A percentile compares a stretch with the other conserved stretches of the same genome.
Conservation (phyloP, 441 rosid genomes). For the Erysimum cheiri region DNA sequence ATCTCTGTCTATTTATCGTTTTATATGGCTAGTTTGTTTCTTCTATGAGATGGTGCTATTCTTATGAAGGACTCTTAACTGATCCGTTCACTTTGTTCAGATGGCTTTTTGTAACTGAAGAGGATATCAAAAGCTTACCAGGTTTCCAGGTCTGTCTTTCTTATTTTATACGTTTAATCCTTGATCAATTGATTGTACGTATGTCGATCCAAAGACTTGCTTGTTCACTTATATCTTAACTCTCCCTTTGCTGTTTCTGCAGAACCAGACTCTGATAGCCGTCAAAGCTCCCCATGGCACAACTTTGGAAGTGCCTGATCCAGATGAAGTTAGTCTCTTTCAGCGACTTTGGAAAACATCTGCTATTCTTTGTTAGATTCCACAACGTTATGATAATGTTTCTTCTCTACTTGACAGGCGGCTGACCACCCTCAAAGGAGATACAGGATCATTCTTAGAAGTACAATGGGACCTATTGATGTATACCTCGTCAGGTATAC, state of each 20-base stretch:
- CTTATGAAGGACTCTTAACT: constrained; percentile 26
- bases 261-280: constrained; percentile 97
- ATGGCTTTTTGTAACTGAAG: constrained; percentile 94
- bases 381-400: constrained; percentile 31
- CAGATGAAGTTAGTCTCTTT: constrained; percentile 75
- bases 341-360: constrained; percentile 11
- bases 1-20: constrained; percentile 24
- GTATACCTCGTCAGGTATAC: constrained; percentile 98
- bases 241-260: constrained; percentile 38
- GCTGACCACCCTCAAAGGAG: constrained; percentile 84
- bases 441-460: constrained; percentile 92
- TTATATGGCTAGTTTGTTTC: constrained; percentile 6
- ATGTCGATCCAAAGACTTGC: constrained; percentile 30
- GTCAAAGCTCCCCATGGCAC: constrained; percentile 99
- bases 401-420: constrained; percentile 58
- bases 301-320: constrained; percentile 98
- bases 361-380: constrained; percentile 38
- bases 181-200: constrained; percentile 17
- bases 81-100: constrained; percentile 54
- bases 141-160: constrained; percentile 69
- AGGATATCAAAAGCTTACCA: constrained; percentile 83
- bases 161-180: constrained; percentile 29
- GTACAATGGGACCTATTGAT: constrained; percentile 97
- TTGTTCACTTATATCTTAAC: constrained; percentile 33
- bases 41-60: constrained; percentile 25